Evolutionary conservation across 2,329 filamentous ascomycete species (phyloP).

Genomic region (Fusarium sterilihyphosum): DNA sequence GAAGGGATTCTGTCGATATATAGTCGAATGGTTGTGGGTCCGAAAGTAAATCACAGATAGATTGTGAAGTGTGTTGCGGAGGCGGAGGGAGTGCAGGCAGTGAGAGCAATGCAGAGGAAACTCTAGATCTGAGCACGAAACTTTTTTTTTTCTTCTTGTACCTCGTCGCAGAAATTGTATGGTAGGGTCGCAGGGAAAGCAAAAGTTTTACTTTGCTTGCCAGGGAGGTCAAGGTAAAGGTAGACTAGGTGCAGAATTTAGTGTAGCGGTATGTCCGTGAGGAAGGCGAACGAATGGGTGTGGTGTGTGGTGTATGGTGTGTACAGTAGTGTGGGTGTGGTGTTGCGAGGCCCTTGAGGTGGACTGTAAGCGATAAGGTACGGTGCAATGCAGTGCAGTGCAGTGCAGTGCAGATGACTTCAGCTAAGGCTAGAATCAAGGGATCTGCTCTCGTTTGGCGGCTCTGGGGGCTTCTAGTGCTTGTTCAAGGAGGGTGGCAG

Average conservation of each 20-base stretch:
- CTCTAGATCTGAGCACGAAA: conserved; percentile 29
- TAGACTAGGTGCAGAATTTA: conserved; percentile 41
- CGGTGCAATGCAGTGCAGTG: neutral
- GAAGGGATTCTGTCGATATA: conserved; percentile 39
- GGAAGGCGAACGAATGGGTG: conserved; percentile 33
- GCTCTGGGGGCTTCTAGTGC: conserved; percentile 23
- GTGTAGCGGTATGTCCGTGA: conserved; percentile 46
- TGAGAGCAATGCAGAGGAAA: conserved; percentile 26
- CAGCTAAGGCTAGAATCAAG: conserved; percentile 35
- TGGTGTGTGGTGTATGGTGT: neutral
- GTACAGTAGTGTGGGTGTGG: neutral
- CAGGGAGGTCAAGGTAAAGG: neutral
- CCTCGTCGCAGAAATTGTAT: conserved; percentile 13
- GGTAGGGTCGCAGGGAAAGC: conserved; percentile 20
- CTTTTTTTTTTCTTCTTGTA: neutral
- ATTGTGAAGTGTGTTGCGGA: conserved; percentile 22
- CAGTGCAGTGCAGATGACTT: conserved; percentile 13
- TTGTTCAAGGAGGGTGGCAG: conserved; percentile 30
- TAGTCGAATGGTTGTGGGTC: conserved; percentile 33
- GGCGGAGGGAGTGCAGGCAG: conserved; percentile 16
- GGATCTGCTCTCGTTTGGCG: conserved; percentile 29
- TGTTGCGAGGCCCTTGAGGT: conserved; percentile 2
- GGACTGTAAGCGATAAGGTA: conserved; percentile 15
- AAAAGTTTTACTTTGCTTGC: conserved; percentile 14
- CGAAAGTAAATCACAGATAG: conserved; percentile 27